Evolutionary conservation across 768 basidiomycete species (phyloP), one percentile per base, ranked within the genome.

Genomic region (Tricholoma sp.): DNA sequence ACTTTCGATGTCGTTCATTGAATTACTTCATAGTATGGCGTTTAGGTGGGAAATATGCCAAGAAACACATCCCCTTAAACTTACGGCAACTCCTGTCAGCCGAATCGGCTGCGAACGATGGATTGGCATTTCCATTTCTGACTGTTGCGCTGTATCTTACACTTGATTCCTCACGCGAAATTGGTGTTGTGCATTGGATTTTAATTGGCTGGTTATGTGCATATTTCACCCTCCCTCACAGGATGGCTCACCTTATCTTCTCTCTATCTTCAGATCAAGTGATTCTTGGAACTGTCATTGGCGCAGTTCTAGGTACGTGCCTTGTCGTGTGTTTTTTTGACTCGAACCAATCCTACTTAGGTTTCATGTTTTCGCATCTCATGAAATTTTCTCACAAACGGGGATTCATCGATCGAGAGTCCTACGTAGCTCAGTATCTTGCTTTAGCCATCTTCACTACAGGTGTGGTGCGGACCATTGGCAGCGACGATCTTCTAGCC

Each of bases 61-160:
- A 74, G 11, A 81, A 78, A 56, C 80, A 91, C 62, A 90, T 92
- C 7, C 89, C 89, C 3, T 59, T 73, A 5, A 86, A 91, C 53
- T 76, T 98, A 20, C 84, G 95, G 28, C 88, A 84, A 31, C 79
- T 97, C 37, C 75, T 97, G 4, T 82, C 90, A 0, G 92, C 91
- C 0, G 96, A 98, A 72, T 91, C 90, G 4, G 97, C 95, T 0
- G 87, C 91, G 7, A 99, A 99, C 70, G 97, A 98, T 62, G 97
- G 97, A 2, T 80, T 98, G 10, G 94, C 95, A 1, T 97, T 95
- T 68, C 94, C 94, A 0, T 98, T 98, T 69, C 76, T 98, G 55
- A 20, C 20, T 18, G 9, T 98, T 53, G 83, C 95, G 2, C 77
- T 98, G 13, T 98, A 96, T 68, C 76, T 98, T 47, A 86, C 85